Evolutionary conservation across 129 eudicot genomes (phyloP), one percentile per base, ranked within the genome.

Genomic region (Cynara cardunculus): DNA sequence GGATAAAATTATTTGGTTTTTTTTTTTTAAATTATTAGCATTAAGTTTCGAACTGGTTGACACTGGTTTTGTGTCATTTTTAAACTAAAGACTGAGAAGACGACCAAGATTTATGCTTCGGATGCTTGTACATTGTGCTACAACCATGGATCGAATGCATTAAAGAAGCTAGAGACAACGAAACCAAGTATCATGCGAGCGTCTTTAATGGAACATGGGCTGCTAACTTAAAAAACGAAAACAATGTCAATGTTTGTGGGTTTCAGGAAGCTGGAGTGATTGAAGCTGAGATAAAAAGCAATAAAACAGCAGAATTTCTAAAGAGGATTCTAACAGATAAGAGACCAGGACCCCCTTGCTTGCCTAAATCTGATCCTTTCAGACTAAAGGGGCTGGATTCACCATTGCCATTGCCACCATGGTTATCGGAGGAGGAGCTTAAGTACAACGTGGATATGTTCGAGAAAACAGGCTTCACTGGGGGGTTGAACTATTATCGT

Each of bases 401-500:
- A 41, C 73, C 87, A 2, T 34, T 84, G 18, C 80, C 90, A 37
- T 73, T 94, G 85, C 98, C 98, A 13, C 19, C 86, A 26, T 94
- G 98, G 98, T 80, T 94, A 35, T 81, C 95, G 0, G 86, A 91
- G 69, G 87, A 94, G 22, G 97, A 94, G 49, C 83, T 94, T 56
- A 77, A 89, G 28, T 91, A 83, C 68, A 85, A 85, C 32, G 86
- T 90, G 25, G 56, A 69, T 72, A 91, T 85, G 75, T 94, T 75
- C 74, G 81, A 89, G 12, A 78, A 82, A 10, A 94, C 71, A 21
- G 98, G 98, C 79, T 94, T 91, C 90, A 87, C 93, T 2, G 98
- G 98, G 28, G 90, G 87, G 21, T 75, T 91, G 72, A 94, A 94
- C 88, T 89, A 94, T 71, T 94, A 94, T 71, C 94, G 98, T 1